These are phyloP conservation scores for Candida michaelii DNA, from an alignment of 805 yeast species.

Conservation along the genomic window DNA sequence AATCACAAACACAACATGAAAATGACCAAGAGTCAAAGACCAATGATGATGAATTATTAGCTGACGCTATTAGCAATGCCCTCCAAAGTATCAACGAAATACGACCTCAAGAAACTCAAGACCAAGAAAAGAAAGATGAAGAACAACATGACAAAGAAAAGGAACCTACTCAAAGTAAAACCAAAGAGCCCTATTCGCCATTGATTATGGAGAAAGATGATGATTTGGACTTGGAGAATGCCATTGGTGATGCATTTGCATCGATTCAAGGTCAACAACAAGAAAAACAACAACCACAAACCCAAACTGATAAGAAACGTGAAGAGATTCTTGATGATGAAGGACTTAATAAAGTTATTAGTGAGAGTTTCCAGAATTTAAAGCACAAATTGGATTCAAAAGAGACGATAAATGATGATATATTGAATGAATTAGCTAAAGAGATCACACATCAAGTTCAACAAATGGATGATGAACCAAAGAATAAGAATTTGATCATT, in stretches of 20 bases:
- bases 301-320: conserved; percentile 1
- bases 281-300: background rate
- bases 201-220: conserved; percentile 17
- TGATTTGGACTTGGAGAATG: conserved; percentile 30
- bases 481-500: conserved; percentile 13
- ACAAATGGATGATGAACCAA: conserved; percentile 13
- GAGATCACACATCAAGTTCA: conserved; percentile 33
- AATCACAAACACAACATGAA: background rate
- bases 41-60: conserved; percentile 14
- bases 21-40: background rate
- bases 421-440: conserved; percentile 28
- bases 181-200: conserved; percentile 11
- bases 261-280: conserved; percentile 12
- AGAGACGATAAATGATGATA: conserved; percentile 17
- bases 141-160: background rate
- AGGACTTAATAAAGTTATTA: conserved; percentile 20
- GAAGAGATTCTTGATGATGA: conserved; percentile 14
- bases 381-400: conserved; percentile 17
- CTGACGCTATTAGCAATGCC: conserved; percentile 16
- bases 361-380: conserved; percentile 22
- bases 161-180: background rate
- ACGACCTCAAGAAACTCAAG: conserved; percentile 4
- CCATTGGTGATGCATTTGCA: conserved; percentile 41
- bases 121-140: conserved; percentile 7
- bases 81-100: conserved; percentile 16